phyloP scores from a whole-genome alignment of 2,329 filamentous ascomycete genomes.

The Arthrobotrys sinensis region DNA sequence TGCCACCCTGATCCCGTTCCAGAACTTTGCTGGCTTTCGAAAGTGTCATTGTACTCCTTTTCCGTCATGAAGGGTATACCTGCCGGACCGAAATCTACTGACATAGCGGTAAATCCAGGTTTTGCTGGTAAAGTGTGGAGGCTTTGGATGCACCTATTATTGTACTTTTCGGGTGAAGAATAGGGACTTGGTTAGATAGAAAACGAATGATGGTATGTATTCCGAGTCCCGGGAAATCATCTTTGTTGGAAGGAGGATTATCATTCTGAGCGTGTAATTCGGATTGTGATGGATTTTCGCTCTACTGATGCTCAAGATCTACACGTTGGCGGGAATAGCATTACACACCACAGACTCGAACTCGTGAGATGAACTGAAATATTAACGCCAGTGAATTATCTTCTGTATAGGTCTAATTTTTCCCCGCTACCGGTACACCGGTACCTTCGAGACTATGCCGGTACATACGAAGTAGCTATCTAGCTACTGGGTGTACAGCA shows the following conservation, averaged over 20 bases:
- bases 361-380: not conserved
- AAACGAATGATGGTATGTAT: not conserved
- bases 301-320: slow-evolving; percentile 8
- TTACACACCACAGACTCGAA: not conserved
- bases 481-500: too few relatives aligned
- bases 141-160: not conserved
- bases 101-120: slow-evolving; percentile 22
- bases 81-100: slow-evolving; percentile 21
- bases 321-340: not conserved
- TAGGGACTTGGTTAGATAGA: too few relatives aligned
- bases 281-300: not conserved
- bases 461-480: too few relatives aligned
- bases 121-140: not conserved
- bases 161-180: not conserved
- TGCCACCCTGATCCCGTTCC: slow-evolving; percentile 1
- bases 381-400: too few relatives aligned
- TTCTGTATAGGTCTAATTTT: too few relatives aligned
- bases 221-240: not conserved
- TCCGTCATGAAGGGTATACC: slow-evolving; percentile 32
- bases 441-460: too few relatives aligned
- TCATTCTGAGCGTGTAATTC: not conserved
- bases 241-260: not conserved
- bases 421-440: too few relatives aligned
- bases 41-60: slow-evolving; percentile 26
- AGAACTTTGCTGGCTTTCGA: not conserved